Conservation (phyloP, 345 rosid genomes). For the Ailanthus altissimus region DNA sequence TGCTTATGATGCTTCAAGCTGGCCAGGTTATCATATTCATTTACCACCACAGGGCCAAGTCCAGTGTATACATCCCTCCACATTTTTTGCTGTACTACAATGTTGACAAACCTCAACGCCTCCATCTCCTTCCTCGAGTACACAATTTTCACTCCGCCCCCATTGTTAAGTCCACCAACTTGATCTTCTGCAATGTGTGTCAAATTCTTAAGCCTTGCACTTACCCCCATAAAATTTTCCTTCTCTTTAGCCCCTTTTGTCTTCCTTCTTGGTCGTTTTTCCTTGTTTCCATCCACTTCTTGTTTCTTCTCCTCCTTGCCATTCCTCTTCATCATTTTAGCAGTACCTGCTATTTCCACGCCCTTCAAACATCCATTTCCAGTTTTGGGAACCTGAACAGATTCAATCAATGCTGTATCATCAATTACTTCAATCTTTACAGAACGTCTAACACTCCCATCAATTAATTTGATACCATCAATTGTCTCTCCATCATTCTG, state of each 20-base stretch:
- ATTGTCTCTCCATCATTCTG: constrained; percentile 28
- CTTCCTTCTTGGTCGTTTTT: constrained; percentile 39
- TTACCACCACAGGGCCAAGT: constrained; percentile 50
- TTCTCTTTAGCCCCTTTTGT: constrained; percentile 43
- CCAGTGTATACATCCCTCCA: constrained; percentile 60
- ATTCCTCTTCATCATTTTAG: constrained; percentile 33
- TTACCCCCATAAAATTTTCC: constrained; percentile 21
- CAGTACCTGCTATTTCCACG: constrained; percentile 17
- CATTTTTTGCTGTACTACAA: constrained; percentile 54
- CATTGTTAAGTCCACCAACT: constrained; percentile 20
- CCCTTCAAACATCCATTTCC: constrained; percentile 37
- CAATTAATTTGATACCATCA: constrained; percentile 30
- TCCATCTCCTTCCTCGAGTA: constrained; percentile 71
- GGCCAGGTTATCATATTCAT: constrained; percentile 56
- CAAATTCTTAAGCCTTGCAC: constrained; percentile 22
- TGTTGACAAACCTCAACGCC: constrained; percentile 62
- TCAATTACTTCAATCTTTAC: constrained; percentile 64
- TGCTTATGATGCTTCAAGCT: constrained; percentile 47
- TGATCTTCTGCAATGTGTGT: constrained; percentile 25
- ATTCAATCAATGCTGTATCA: constrained; percentile 69
- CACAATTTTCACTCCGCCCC: constrained; percentile 26
- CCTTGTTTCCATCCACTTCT: constrained; percentile 45
- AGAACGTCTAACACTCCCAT: constrained; percentile 40
- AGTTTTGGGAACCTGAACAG: constrained; percentile 34
- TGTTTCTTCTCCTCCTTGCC: constrained; percentile 42